Evolutionary conservation across 768 basidiomycete genomes (phyloP).

Genomic region (Psilocybe subaeruginosa): DNA sequence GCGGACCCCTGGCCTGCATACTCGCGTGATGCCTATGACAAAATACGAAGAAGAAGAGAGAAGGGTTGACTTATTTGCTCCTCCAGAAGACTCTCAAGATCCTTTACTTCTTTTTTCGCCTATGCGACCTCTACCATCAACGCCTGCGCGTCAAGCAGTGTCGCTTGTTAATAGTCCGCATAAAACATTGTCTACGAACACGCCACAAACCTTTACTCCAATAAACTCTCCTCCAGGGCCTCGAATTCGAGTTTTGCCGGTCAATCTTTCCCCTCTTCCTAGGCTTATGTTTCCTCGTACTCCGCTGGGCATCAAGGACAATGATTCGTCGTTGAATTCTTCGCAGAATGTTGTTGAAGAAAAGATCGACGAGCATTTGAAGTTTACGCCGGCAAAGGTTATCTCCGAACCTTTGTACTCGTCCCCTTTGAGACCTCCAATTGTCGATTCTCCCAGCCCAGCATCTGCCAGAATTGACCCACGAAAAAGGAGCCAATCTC

Average conservation of each 20-base stretch:
- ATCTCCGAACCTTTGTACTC: not conserved
- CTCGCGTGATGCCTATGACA: not conserved
- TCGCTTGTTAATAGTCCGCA: not conserved
- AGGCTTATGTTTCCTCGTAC: not conserved
- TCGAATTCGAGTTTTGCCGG: not conserved
- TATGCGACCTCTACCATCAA: not conserved
- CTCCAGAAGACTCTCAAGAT: slow-evolving; percentile 12
- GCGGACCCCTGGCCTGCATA: slow-evolving; percentile 5
- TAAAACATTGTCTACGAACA: not conserved
- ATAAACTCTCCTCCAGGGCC: slow-evolving; percentile 9
- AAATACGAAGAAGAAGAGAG: not conserved
- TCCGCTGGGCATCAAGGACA: not conserved
- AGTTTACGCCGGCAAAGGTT: slow-evolving; percentile 16
- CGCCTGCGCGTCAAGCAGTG: not conserved
- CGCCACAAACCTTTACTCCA: slow-evolving; percentile 6
- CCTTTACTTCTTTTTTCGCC: slow-evolving; percentile 16
- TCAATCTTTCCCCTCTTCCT: not conserved
- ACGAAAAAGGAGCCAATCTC: not conserved
- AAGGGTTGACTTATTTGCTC: not conserved
- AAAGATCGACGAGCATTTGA: slow-evolving; percentile 6
- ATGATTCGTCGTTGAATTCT: not conserved
- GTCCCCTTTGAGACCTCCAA: slow-evolving; percentile 1
- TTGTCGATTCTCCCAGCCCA: not conserved
- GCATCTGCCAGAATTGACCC: not conserved
- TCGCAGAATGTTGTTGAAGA: not conserved